Evolutionary conservation across 768 basidiomycete genomes (phyloP).

Genomic region (Xerocomellus chrysenteron): DNA sequence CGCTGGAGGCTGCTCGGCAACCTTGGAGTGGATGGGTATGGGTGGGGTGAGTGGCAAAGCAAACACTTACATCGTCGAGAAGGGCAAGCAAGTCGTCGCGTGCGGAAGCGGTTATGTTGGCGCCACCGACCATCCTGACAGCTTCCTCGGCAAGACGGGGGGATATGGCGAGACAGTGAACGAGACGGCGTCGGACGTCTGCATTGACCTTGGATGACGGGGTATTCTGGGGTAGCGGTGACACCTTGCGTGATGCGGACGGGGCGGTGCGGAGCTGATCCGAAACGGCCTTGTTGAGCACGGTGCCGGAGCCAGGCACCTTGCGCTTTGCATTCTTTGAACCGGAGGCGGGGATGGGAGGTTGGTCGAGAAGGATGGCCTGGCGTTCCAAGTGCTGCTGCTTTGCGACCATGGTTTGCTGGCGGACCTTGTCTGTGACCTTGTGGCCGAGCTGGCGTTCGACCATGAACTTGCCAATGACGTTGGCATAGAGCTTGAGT

Average conservation of each 20-base stretch:
- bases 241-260: conserved; percentile 33
- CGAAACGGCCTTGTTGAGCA: conserved; percentile 27
- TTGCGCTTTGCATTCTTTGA: conserved; percentile 47
- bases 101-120: conserved; percentile 32
- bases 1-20: conserved; percentile 46
- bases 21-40: conserved; percentile 31
- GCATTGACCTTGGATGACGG: conserved; percentile 17
- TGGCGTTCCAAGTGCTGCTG: conserved; percentile 49
- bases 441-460: conserved; percentile 56
- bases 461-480: conserved; percentile 70
- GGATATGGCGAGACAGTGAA: conserved; percentile 52
- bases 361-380: conserved; percentile 42
- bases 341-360: conserved; percentile 28
- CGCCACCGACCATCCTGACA: conserved; percentile 45
- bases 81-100: conserved; percentile 47
- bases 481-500: conserved; percentile 71
- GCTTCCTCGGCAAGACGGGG: conserved; percentile 42
- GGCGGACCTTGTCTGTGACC: conserved; percentile 45
- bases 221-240: conserved; percentile 26
- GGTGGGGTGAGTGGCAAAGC: background rate
- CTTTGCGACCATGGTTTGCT: conserved; percentile 45
- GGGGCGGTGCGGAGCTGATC: conserved; percentile 32
- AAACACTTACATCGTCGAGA: conserved; percentile 48
- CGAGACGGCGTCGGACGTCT: conserved; percentile 40
- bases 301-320: conserved; percentile 28